These are phyloP conservation scores for Maudiozyma turicensis DNA, from an alignment of 805 yeast genomes.

Conservation along the genomic window DNA sequence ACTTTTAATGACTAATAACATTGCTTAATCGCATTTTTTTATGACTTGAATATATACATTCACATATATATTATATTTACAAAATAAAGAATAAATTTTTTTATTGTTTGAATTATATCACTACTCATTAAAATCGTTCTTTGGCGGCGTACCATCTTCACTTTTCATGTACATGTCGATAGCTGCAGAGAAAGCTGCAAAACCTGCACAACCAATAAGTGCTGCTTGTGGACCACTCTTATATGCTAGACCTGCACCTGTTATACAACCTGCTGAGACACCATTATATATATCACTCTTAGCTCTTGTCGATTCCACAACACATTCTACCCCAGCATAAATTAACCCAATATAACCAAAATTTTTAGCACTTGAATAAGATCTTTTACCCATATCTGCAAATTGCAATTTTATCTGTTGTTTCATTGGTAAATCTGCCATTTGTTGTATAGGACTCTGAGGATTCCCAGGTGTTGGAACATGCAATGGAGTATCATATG, in stretches of 20 bases:
- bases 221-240: constrained; percentile 94
- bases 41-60: too few species aligned
- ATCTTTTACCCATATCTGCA: constrained; percentile 81
- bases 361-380: constrained; percentile 84
- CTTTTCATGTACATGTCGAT: constrained; percentile 77
- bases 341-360: constrained; percentile 90
- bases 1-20: neutral
- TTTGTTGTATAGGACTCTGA: constrained; percentile 34
- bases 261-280: constrained; percentile 84
- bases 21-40: too few species aligned
- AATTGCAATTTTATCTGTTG: constrained; percentile 91
- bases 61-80: too few species aligned
- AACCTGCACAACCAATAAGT: constrained; percentile 88
- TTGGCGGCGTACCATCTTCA: constrained; percentile 76
- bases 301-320: constrained; percentile 75
- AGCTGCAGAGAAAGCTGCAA: constrained; percentile 90
- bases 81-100: neutral
- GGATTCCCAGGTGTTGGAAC: constrained; percentile 21
- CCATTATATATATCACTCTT: constrained; percentile 91
- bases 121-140: constrained; percentile 71
- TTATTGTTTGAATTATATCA: neutral
- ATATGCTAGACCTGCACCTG: constrained; percentile 92
- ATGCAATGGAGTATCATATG: constrained; percentile 35
- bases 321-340: constrained; percentile 87
- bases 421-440: constrained; percentile 77